Evolutionary conservation across 495 filamentous ascomycete genomes (phyloP).

Genomic region (Tuber melanosporum): DNA sequence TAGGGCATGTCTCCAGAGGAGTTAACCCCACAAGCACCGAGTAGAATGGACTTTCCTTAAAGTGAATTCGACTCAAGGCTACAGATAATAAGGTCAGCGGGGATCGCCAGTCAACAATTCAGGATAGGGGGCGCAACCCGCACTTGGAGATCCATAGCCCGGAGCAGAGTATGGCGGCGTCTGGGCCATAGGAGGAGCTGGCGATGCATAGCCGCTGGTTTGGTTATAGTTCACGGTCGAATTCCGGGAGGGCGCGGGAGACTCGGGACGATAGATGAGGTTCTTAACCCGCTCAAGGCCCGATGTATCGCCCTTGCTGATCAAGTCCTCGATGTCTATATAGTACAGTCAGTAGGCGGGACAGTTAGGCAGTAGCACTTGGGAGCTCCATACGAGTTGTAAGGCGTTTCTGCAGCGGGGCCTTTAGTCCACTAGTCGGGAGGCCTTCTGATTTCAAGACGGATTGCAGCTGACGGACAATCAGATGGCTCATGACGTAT

Average conservation of each 20-base stretch:
- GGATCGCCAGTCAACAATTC: slow-evolving; percentile 24
- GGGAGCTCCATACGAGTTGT: slow-evolving; percentile 57
- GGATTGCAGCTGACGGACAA: slow-evolving; percentile 55
- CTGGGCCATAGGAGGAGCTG: slow-evolving; percentile 14
- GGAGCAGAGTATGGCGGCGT: slow-evolving; percentile 31
- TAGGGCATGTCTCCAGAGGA: slow-evolving; percentile 57
- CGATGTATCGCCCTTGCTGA: slow-evolving; percentile 40
- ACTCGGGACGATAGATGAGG: slow-evolving; percentile 41
- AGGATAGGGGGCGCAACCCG: slow-evolving; percentile 23
- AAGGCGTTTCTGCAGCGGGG: slow-evolving; percentile 67
- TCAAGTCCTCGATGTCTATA: slow-evolving; percentile 39
- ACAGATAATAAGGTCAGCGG: slow-evolving; percentile 18
- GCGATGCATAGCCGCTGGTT: slow-evolving; percentile 20
- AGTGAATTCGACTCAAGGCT: slow-evolving; percentile 47
- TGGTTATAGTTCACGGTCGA: slow-evolving; percentile 27
- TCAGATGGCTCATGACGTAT: slow-evolving; percentile 34
- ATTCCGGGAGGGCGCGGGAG: slow-evolving; percentile 31
- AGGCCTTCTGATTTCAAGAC: slow-evolving; percentile 66
- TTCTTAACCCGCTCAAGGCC: slow-evolving; percentile 42
- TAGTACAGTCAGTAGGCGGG: slow-evolving; percentile 21
- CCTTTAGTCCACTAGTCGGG: slow-evolving; percentile 71
- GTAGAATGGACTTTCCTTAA: slow-evolving; percentile 77
- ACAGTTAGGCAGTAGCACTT: not conserved
- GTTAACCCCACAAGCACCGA: slow-evolving; percentile 56
- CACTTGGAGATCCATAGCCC: slow-evolving; percentile 10